Conservation (phyloP, 108 stramenopile genomes). For the Nitzschia inconspicua region DNA sequence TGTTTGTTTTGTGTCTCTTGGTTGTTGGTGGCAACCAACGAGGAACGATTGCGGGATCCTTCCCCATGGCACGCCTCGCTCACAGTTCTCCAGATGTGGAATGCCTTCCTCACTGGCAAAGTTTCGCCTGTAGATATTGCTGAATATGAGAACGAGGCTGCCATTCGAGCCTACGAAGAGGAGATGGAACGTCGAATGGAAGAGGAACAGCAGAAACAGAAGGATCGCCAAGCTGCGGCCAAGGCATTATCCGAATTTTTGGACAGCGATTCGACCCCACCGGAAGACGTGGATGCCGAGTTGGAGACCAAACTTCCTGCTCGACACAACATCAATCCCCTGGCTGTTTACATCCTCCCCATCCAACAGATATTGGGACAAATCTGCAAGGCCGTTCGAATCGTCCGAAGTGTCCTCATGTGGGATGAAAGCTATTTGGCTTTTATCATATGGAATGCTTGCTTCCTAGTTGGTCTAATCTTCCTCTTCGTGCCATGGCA, state of each 20-base stretch:
- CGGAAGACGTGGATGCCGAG: conserved; percentile 8
- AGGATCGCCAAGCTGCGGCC: neutral
- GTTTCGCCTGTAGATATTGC: conserved; percentile 7
- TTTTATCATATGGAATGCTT: conserved; percentile 38
- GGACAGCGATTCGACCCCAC: neutral
- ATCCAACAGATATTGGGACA: conserved; percentile 33
- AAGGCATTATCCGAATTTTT: conserved; percentile 23
- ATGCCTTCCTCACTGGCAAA: conserved; percentile 7
- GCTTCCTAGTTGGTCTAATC: conserved; percentile 38
- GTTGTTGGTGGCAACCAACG: conserved; percentile 30
- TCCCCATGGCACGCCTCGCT: conserved; percentile 20
- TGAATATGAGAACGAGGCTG: conserved; percentile 27
- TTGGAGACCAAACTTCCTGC: neutral
- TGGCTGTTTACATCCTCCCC: conserved; percentile 41
- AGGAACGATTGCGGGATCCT: conserved; percentile 13
- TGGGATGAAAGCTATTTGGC: conserved; percentile 57
- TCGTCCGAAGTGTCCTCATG: conserved; percentile 37
- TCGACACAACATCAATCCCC: neutral
- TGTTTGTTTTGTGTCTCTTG: conserved; percentile 44
- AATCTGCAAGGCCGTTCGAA: conserved; percentile 33
- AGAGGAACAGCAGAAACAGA: neutral
- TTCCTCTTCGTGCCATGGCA: conserved; percentile 51
- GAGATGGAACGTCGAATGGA: conserved; percentile 6
- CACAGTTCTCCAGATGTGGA: conserved; percentile 18
- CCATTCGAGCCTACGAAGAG: conserved; percentile 11